Evolutionary conservation across 352 stramenopile species (phyloP), one percentile per base, ranked within the genome.

Genomic region (Phytophthora syringae): DNA sequence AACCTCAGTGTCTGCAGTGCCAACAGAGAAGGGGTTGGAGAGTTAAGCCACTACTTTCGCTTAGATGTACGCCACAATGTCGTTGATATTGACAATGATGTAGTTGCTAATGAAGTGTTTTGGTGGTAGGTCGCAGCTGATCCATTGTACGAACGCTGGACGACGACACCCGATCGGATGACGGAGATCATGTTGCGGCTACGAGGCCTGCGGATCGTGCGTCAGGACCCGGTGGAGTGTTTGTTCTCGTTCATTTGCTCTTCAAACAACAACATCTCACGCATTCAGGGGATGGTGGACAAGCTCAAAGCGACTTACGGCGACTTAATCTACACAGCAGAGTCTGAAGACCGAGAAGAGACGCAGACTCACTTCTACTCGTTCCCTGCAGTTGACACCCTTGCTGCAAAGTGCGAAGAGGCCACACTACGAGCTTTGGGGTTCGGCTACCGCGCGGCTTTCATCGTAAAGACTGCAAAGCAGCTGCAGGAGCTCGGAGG

Each of bases 201-300:
- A 24, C 88, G 86, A 7, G 96, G 96, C 5, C 84, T 98, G 28
- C 77, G 96, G 30, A 88, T 98, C 36, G 51, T 99, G 11, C 74
- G 94, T 10, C 97, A 99, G 70, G 91, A 99, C 68, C 96, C 96
- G 3, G 80, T 97, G 24, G 97, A 99, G 77, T 99, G 96, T 75
- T 80, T 99, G 24, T 93, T 99, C 60, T 97, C 90, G 30, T 99
- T 99, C 80, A 98, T 99, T 44, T 99, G 96, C 75, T 98, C 90
- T 18, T 98, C 89, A 54, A 99, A 99, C 80, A 99, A 99, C 81
- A 99, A 99, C 75, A 99, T 99, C 73, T 70, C 87, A 39, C 78
- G 97, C 27, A 99, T 99, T 68, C 90, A 90, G 34, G 83, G 93
- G 28, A 98, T 99, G 88, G 72, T 99, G 16, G 76, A 90, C 45